Evolutionary conservation across 306 rosid species (phyloP).

Genomic region (Cyamopsis tetragonoloba): DNA sequence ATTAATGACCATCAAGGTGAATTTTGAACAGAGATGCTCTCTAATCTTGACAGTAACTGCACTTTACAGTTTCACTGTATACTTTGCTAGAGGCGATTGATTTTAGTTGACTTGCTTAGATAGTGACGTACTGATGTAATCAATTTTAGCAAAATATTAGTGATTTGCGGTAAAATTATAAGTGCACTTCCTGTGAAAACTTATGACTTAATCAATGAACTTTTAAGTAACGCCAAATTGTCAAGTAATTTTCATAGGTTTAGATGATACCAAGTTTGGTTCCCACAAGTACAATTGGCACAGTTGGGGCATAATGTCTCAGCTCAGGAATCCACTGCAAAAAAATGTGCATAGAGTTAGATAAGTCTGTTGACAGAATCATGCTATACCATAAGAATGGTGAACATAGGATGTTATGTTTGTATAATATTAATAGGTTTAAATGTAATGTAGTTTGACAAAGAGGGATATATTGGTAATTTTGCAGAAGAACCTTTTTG

Average conservation of each 20-base stretch:
- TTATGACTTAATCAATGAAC: too few relatives aligned
- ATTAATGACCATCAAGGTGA: background rate
- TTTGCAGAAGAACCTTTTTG: conserved; percentile 58
- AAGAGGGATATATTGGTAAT: background rate
- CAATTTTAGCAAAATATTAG: too few relatives aligned
- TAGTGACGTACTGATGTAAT: too few relatives aligned
- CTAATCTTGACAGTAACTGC: too few relatives aligned
- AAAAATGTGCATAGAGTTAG: conserved; percentile 14
- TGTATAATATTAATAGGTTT: background rate
- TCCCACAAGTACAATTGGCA: conserved; percentile 64
- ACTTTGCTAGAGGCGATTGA: too few relatives aligned
- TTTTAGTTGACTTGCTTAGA: too few relatives aligned
- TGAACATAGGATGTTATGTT: background rate
- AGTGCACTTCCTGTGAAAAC: too few relatives aligned
- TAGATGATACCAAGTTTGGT: conserved; percentile 46
- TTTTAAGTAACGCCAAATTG: background rate
- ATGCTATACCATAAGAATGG: background rate
- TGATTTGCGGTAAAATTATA: too few relatives aligned
- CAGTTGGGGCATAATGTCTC: conserved; percentile 74
- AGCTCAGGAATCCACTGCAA: conserved; percentile 83
- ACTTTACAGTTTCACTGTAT: too few relatives aligned
- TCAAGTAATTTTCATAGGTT: conserved; percentile 1
- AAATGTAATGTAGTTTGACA: background rate
- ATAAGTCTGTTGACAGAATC: conserved; percentile 1
- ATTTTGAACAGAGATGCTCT: too few relatives aligned